Evolutionary conservation across 768 basidiomycete genomes (phyloP).

Genomic region (Phylloporus arenicola): DNA sequence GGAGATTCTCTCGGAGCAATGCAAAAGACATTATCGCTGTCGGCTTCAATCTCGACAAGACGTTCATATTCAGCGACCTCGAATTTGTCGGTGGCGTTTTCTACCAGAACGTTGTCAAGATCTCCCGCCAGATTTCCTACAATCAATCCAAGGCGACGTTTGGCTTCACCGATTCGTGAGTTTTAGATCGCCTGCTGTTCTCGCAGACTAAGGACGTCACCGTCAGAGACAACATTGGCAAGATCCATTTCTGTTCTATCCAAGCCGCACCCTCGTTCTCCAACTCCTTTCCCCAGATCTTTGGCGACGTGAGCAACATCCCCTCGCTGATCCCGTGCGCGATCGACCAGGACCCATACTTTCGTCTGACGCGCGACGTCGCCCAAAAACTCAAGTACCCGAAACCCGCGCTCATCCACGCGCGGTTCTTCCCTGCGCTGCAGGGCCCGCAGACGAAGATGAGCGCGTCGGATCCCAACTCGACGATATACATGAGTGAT

Average conservation of each 20-base stretch:
- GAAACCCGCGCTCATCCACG: conserved; percentile 87
- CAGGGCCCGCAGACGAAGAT: conserved; percentile 99
- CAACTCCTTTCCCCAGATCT: conserved; percentile 98
- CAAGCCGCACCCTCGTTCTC: conserved; percentile 97
- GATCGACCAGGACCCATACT: conserved; percentile 97
- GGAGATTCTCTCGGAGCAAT: conserved; percentile 76
- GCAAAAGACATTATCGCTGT: conserved; percentile 96
- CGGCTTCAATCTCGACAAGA: conserved; percentile 86
- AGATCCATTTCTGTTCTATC: conserved; percentile 92
- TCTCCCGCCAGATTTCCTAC: conserved; percentile 88
- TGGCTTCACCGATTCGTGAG: conserved; percentile 94
- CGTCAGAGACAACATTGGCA: conserved; percentile 92
- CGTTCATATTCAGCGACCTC: conserved; percentile 95
- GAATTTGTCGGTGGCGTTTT: conserved; percentile 88
- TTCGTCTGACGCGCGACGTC: conserved; percentile 95
- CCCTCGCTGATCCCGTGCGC: conserved; percentile 97
- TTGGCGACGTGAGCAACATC: conserved; percentile 73
- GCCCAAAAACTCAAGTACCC: conserved; percentile 92
- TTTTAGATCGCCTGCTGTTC: conserved; percentile 6
- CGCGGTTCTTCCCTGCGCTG: conserved; percentile 97
- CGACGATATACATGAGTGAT: conserved; percentile 95
- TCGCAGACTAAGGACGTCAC: background rate
- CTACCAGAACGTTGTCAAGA: conserved; percentile 90
- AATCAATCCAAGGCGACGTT: conserved; percentile 94
- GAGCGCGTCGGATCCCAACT: conserved; percentile 93